Conservation (phyloP, 164 flowering plant genomes). For the Piper longum region DNA sequence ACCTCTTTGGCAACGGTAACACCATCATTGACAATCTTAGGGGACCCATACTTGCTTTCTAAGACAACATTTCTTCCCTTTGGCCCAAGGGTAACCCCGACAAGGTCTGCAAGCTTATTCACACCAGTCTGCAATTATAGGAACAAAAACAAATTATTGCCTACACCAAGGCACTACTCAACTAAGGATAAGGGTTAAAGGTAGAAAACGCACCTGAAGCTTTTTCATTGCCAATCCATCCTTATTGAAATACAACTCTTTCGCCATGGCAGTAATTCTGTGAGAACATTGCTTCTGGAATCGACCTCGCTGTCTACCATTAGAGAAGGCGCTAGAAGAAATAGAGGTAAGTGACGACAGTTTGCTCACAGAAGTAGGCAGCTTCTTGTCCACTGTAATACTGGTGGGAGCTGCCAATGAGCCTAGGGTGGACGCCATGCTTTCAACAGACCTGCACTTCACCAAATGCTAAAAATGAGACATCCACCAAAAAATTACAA, state of each 20-base stretch:
- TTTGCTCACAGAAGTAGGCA: constrained; percentile 23
- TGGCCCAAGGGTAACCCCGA: constrained; percentile 97
- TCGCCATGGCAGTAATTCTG: constrained; percentile 62
- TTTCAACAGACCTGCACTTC: neutral
- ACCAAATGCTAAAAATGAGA: too few species aligned
- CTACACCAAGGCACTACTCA: neutral
- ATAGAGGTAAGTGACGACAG: constrained; percentile 51
- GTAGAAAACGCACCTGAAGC: constrained; percentile 47
- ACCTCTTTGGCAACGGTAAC: constrained; percentile 93
- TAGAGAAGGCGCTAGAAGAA: constrained; percentile 30
- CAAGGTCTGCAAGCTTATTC: constrained; percentile 94
- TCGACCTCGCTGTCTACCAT: constrained; percentile 23
- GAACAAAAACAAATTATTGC: neutral
- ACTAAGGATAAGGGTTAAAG: too few species aligned
- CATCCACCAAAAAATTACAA: too few species aligned
- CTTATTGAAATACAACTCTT: constrained; percentile 87
- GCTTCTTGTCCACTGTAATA: constrained; percentile 27
- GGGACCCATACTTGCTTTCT: constrained; percentile 64
- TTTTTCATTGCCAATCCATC: constrained; percentile 85
- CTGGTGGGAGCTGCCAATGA: constrained; percentile 36
- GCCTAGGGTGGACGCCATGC: constrained; percentile 64
- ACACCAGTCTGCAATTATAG: constrained; percentile 59
- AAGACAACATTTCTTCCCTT: constrained; percentile 95
- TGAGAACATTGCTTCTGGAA: constrained; percentile 22
- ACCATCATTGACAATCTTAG: constrained; percentile 61